Evolutionary conservation across 768 basidiomycete genomes (phyloP).

Genomic region (Naganishia vaughanmartiniae): DNA sequence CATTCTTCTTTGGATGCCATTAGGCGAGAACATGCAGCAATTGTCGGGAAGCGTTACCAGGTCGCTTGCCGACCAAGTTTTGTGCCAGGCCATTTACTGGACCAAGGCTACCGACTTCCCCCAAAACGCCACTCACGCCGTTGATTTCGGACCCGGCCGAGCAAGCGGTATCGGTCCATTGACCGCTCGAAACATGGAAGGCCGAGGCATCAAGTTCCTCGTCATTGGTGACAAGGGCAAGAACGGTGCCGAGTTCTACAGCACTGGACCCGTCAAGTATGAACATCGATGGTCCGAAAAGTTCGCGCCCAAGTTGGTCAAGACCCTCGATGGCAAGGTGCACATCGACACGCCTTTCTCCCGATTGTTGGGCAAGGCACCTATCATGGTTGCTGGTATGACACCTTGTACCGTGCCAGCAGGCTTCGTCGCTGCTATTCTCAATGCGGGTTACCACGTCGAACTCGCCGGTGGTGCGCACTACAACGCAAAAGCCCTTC

Average conservation of each 20-base stretch:
- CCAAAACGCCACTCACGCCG: constrained; percentile 81
- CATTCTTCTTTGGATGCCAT: constrained; percentile 36
- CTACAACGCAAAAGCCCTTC: constrained; percentile 85
- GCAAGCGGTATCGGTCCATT: constrained; percentile 87
- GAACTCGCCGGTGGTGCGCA: constrained; percentile 98
- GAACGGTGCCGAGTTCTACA: constrained; percentile 81
- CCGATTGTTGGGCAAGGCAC: constrained; percentile 89
- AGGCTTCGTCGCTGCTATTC: constrained; percentile 88
- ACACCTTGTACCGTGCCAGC: constrained; percentile 94
- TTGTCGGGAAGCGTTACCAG: constrained; percentile 71
- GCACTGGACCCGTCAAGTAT: constrained; percentile 62
- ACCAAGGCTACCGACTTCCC: constrained; percentile 84
- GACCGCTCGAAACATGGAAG: constrained; percentile 85
- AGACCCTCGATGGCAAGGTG: constrained; percentile 85
- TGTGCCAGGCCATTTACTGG: constrained; percentile 91
- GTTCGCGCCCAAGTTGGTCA: constrained; percentile 78
- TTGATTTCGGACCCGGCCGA: constrained; percentile 97
- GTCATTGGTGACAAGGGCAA: constrained; percentile 87
- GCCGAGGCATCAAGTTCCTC: constrained; percentile 85
- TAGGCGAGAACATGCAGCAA: constrained; percentile 79
- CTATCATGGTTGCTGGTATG: constrained; percentile 99
- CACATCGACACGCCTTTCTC: constrained; percentile 96
- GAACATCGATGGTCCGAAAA: constrained; percentile 92
- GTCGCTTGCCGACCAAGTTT: constrained; percentile 89
- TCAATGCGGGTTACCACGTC: constrained; percentile 90